These are phyloP conservation scores for Candida verbasci DNA, from an alignment of 805 yeast species.

Conservation along the genomic window DNA sequence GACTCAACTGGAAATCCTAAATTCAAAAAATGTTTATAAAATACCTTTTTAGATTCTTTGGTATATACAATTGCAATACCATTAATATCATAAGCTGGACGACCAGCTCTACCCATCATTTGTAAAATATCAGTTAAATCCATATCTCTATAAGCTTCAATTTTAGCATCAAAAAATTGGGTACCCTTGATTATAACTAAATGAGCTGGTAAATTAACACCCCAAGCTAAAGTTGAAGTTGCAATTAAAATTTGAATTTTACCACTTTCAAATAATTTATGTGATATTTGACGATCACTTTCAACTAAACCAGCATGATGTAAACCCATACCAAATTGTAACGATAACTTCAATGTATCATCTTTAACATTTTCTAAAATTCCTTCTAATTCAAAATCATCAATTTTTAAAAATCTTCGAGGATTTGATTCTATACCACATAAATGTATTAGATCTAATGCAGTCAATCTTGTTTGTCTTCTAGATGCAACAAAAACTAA, in stretches of 20 bases:
- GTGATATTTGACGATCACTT: slow-evolving; percentile 65
- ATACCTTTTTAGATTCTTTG: slow-evolving; percentile 67
- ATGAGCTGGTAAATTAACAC: slow-evolving; percentile 79
- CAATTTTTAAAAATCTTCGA: slow-evolving; percentile 61
- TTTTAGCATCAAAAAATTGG: slow-evolving; percentile 56
- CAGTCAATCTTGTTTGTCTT: slow-evolving; percentile 77
- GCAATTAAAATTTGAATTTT: slow-evolving; percentile 72
- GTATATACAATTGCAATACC: slow-evolving; percentile 77
- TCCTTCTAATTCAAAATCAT: slow-evolving; percentile 55
- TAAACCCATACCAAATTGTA: slow-evolving; percentile 76
- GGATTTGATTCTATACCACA: slow-evolving; percentile 80
- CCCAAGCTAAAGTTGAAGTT: slow-evolving; percentile 85
- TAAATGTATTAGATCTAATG: slow-evolving; percentile 69
- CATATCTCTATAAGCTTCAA: slow-evolving; percentile 74
- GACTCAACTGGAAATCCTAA: slow-evolving; percentile 83
- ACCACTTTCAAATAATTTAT: slow-evolving; percentile 63
- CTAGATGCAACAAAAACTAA: slow-evolving; percentile 82
- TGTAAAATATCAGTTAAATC: slow-evolving; percentile 77
- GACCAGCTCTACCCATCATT: slow-evolving; percentile 85
- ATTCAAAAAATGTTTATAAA: slow-evolving; percentile 73
- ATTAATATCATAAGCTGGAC: slow-evolving; percentile 75
- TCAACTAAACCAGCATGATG: slow-evolving; percentile 83
- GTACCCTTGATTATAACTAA: slow-evolving; percentile 77
- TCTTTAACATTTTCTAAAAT: slow-evolving; percentile 61
- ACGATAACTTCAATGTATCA: slow-evolving; percentile 69